Evolutionary conservation across 73 alveolate species (phyloP), one percentile per base, ranked within the genome.

Genomic region (Symbiodinium natans): DNA sequence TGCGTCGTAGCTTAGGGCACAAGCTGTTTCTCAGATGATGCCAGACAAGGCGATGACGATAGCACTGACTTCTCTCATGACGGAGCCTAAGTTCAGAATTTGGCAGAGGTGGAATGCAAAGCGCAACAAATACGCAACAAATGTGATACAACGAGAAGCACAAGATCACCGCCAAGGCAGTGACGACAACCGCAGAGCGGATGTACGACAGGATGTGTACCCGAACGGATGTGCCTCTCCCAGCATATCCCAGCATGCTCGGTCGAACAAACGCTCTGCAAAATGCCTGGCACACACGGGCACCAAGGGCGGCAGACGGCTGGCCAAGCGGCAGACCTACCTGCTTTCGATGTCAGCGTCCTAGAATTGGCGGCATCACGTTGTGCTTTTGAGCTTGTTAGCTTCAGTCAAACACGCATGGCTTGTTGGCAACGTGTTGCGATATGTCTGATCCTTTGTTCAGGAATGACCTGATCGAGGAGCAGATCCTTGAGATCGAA

Each of bases 381-480:
- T 46, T 9, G 59, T 9, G 59, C 59, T 46, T 46, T 46, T 6
- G 59, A 13, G 59, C 6, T 46, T 46, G 59, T 6, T n/a, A n/a
- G n/a, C n/a, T n/a, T n/a, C n/a, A n/a, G n/a, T n/a, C n/a, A n/a
- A n/a, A n/a, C n/a, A n/a, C n/a, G n/a, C n/a, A n/a, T n/a, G n/a
- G n/a, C n/a, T n/a, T n/a, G n/a, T n/a, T n/a, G n/a, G n/a, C n/a
- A n/a, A n/a, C n/a, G n/a, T n/a, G n/a, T n/a, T n/a, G n/a, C n/a
- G n/a, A n/a, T n/a, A n/a, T n/a, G n/a, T n/a, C n/a, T n/a, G n/a
- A n/a, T n/a, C n/a, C n/a, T n/a, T n/a, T n/a, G 34, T 23, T 23
- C 56, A 88, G 95, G 95, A 88, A 88, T 39, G 95, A 88, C 85
- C 34, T 88, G 73, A 88, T 88, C 15, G 95, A 88, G 41, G 95